Evolutionary conservation across 2,329 filamentous ascomycete species (phyloP).

Genomic region (Eutypa lata): DNA sequence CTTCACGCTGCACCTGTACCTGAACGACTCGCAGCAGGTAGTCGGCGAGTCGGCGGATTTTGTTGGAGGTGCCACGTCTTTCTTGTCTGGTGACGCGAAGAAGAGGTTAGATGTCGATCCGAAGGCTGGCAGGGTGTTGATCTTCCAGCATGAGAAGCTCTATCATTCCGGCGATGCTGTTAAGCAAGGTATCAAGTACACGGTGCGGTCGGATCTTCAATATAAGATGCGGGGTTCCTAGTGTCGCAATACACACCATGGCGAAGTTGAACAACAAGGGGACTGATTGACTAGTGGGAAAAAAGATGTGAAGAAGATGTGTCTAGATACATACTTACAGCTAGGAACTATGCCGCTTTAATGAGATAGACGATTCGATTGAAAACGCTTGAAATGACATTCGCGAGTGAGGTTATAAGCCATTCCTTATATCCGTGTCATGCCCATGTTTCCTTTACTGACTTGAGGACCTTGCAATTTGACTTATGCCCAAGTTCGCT

Average conservation of each 20-base stretch:
- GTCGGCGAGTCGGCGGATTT: constrained; percentile 33
- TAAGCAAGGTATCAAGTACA: constrained; percentile 50
- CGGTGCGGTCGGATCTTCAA: constrained; percentile 54
- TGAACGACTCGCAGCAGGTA: constrained; percentile 46
- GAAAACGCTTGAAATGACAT: too few species aligned
- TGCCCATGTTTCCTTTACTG: constrained; percentile 35
- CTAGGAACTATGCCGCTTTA: too few species aligned
- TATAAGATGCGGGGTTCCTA: constrained; percentile 26
- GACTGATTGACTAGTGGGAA: too few species aligned
- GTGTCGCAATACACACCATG: neutral
- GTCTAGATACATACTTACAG: neutral
- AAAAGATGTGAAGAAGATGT: neutral
- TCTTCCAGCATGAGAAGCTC: constrained; percentile 55
- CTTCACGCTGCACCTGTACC: constrained; percentile 56
- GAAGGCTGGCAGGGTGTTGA: constrained; percentile 54
- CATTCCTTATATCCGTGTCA: too few species aligned
- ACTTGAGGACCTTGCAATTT: constrained; percentile 42
- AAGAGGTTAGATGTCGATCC: constrained; percentile 51
- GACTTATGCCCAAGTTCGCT: constrained; percentile 38
- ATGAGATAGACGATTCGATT: too few species aligned
- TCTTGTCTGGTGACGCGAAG: constrained; percentile 42
- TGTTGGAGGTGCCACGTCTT: constrained; percentile 54
- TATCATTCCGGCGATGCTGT: constrained; percentile 55
- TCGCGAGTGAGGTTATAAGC: too few species aligned
- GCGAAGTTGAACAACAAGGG: neutral